Conservation (phyloP, 148 eudicot species). For the Diospyros kaki region DNA sequence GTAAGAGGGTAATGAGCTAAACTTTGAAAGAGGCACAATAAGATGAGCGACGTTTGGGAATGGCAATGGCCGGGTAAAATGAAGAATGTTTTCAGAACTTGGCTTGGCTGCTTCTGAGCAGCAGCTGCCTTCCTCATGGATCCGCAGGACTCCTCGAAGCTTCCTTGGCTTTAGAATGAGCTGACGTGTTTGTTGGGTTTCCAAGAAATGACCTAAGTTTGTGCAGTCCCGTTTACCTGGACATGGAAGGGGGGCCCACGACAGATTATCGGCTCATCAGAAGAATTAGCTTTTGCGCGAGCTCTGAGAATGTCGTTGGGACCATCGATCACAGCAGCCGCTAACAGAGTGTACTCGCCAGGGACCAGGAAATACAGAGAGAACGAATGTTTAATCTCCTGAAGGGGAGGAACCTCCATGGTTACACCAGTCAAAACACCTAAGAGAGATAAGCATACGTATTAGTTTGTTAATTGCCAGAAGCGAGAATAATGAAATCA, state of each 20-base stretch:
- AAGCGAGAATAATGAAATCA: not conserved
- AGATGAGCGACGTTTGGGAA: not conserved
- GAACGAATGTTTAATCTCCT: slow-evolving; percentile 76
- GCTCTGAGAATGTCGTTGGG: slow-evolving; percentile 92
- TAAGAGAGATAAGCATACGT: slow-evolving; percentile 10
- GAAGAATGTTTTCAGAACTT: too few species aligned
- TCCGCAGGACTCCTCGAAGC: not conserved
- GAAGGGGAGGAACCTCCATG: slow-evolving; percentile 86
- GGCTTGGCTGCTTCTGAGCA: too few species aligned
- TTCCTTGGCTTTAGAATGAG: not conserved
- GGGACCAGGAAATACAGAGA: slow-evolving; percentile 88
- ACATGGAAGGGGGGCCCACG: slow-evolving; percentile 93
- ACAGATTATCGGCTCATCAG: slow-evolving; percentile 80
- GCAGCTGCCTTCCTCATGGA: not conserved
- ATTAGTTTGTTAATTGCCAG: not conserved
- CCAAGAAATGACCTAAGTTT: slow-evolving; percentile 9
- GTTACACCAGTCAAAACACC: slow-evolving; percentile 72
- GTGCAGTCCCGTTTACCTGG: slow-evolving; percentile 66
- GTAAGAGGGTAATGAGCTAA: not conserved
- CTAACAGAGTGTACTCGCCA: slow-evolving; percentile 90
- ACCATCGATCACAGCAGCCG: slow-evolving; percentile 84
- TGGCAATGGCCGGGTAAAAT: too few species aligned
- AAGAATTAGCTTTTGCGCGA: slow-evolving; percentile 63
- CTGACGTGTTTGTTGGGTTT: not conserved
- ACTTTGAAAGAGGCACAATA: not conserved